Base-by-base conservation (phyloP, 257 asterid genomes). In the Solanum habrochaites region DNA sequence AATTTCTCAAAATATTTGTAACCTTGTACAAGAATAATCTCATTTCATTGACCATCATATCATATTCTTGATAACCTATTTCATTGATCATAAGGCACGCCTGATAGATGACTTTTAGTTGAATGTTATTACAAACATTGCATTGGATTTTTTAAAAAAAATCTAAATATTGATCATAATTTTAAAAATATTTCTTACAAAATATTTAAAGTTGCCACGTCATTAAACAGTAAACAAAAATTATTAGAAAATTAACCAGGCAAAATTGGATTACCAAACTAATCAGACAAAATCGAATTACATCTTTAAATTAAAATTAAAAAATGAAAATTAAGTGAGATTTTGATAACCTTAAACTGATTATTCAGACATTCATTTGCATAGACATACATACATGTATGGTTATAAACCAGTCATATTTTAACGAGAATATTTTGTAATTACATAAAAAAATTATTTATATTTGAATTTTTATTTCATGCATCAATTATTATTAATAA, bases 1-100 rank as follows among this genome's bases (percentile, higher is more conserved):
- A 12, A n/a, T 62, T n/a, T 4, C 1, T 2, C 4, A 0, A 12
- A 25, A 11, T 62, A 62, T 2, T n/a, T n/a, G 0, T 62, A n/a
- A 23, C 15, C 31, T 11, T 8, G 0, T 14, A 62, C 31, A 23
- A 0, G 15, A 4, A 62, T 5, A 15, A 4, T 10, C 13, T 25
- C 8, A 62, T 62, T 62, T 62, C 13, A 62, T 62, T n/a, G 8
- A 62, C 3, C 8, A 23, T 11, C 27, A 11, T 11, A n/a, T 1
- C 31, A 62, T 5, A n/a, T n/a, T 11, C 31, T 62, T n/a, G 25
- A 11, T 27, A 8, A 58, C 27, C 27, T 58, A 58, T 2, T 58
- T 58, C 27, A 8, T 20, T 58, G 8, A n/a, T 11, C 29, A 62
- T 10, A n/a, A 10, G 15, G 7, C 9, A 16, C 13, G 13, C 7